A percentile compares a stretch with the other conserved stretches of the same genome.
Evolutionary conservation across 768 basidiomycete species (phyloP).

Genomic region (Suillus plorans): DNA sequence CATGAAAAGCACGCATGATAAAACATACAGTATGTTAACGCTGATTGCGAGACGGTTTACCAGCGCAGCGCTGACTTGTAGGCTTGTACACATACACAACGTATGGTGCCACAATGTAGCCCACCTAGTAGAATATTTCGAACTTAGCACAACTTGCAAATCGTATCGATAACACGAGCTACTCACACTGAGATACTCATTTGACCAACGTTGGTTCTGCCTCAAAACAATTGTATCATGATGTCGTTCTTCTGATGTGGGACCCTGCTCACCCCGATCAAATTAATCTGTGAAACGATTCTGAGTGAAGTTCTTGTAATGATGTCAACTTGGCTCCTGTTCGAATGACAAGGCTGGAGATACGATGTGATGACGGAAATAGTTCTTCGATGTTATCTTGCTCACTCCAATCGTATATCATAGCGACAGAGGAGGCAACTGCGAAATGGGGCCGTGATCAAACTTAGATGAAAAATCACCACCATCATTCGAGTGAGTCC

Average conservation of each 20-base stretch:
- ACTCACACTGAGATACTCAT: background rate
- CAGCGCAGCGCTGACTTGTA: background rate
- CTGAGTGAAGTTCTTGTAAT: background rate
- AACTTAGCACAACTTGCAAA: background rate
- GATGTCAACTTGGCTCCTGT: background rate
- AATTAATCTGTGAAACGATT: background rate
- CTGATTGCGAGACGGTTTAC: background rate
- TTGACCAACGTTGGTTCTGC: background rate
- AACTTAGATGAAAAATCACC: background rate
- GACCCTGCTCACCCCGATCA: background rate
- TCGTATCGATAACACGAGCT: background rate
- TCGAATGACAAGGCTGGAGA: background rate
- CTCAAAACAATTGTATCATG: background rate
- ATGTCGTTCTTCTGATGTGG: background rate
- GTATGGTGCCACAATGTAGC: background rate
- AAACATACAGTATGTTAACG: background rate
- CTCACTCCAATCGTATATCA: background rate
- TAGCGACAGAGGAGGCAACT: background rate
- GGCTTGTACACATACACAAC: background rate
- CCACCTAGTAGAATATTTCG: background rate
- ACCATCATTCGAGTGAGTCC: background rate
- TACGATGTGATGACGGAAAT: background rate
- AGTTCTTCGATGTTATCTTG: background rate
- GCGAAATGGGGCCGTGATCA: background rate
- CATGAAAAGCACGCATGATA: background rate